Evolutionary conservation across 2,329 filamentous ascomycete species (phyloP).

Genomic region (Ophiostoma perfectum): DNA sequence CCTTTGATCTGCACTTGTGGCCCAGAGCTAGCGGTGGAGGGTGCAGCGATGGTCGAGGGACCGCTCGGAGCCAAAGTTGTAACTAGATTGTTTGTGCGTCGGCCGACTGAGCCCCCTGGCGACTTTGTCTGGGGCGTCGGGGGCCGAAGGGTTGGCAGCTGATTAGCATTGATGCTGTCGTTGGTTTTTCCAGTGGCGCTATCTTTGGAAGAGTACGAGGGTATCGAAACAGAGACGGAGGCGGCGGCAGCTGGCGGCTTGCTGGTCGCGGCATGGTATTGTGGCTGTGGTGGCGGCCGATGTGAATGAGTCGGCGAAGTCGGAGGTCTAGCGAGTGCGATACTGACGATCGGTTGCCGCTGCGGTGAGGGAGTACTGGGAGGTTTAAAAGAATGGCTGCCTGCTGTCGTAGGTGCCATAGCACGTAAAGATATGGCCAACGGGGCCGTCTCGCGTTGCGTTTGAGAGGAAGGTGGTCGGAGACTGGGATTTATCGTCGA

Average conservation of each 20-base stretch:
- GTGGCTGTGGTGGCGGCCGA: not conserved
- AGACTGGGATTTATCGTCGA: too few species aligned
- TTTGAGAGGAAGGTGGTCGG: too few species aligned
- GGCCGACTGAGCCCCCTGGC: conserved; percentile 14
- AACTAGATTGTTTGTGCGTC: conserved; percentile 9
- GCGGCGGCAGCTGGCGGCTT: not conserved
- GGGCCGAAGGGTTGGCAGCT: not conserved
- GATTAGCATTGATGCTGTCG: too few species aligned
- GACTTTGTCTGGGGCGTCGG: not conserved
- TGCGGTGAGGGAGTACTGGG: not conserved
- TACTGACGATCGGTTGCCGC: not conserved
- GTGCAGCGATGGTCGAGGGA: not conserved
- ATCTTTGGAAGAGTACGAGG: not conserved
- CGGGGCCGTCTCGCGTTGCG: too few species aligned
- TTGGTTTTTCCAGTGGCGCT: not conserved
- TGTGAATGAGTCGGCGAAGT: not conserved
- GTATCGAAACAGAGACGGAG: not conserved
- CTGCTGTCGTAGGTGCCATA: not conserved
- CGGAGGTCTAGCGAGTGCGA: not conserved
- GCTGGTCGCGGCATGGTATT: not conserved
- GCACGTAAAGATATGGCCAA: too few species aligned
- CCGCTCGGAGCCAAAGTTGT: not conserved
- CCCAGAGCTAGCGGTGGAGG: not conserved
- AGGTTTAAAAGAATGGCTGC: not conserved
- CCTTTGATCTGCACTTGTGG: conserved; percentile 29